A percentile compares a stretch with the other conserved stretches of the same genome.
Conservation (phyloP, 2,329 filamentous ascomycete species). For the Dactylellina haptotyla region DNA sequence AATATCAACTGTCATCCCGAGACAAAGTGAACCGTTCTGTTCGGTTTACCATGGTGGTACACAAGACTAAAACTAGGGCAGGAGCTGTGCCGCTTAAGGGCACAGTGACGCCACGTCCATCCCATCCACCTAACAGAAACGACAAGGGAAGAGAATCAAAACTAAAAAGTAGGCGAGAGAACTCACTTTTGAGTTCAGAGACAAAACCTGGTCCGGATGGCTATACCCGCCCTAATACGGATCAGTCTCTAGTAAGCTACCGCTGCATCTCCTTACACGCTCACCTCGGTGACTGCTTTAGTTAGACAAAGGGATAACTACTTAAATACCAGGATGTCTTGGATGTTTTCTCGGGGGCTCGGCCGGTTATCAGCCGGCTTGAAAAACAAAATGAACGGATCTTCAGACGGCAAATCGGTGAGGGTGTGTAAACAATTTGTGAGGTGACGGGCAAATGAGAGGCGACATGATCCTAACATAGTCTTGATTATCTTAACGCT, state of each 20-base stretch:
- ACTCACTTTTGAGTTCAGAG: constrained; percentile 32
- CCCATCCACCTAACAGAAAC: constrained; percentile 30
- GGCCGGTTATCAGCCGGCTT: background rate
- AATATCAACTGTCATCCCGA: constrained; percentile 39
- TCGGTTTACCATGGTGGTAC: constrained; percentile 42
- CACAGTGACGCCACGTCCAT: constrained; percentile 52
- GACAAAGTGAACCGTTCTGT: constrained; percentile 33
- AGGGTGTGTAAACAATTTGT: constrained; percentile 24
- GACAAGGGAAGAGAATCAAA: constrained; percentile 33
- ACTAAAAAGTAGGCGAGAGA: constrained; percentile 22
- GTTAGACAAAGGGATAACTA: background rate
- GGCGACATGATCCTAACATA: constrained; percentile 30
- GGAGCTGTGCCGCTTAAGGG: constrained; percentile 50
- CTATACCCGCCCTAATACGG: constrained; percentile 33
- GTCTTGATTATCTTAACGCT: constrained; percentile 42
- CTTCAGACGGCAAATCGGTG: constrained; percentile 24
- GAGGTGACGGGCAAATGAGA: constrained; percentile 15
- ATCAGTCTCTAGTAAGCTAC: constrained; percentile 16
- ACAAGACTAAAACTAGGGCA: constrained; percentile 28
- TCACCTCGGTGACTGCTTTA: background rate
- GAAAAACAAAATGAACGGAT: constrained; percentile 12
- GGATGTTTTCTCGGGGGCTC: background rate
- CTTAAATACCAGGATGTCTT: background rate
- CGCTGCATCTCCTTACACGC: constrained; percentile 23
- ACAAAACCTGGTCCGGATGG: constrained; percentile 19